Base-by-base conservation (phyloP, 352 stramenopile species). In the Globisporangium perplexum region DNA sequence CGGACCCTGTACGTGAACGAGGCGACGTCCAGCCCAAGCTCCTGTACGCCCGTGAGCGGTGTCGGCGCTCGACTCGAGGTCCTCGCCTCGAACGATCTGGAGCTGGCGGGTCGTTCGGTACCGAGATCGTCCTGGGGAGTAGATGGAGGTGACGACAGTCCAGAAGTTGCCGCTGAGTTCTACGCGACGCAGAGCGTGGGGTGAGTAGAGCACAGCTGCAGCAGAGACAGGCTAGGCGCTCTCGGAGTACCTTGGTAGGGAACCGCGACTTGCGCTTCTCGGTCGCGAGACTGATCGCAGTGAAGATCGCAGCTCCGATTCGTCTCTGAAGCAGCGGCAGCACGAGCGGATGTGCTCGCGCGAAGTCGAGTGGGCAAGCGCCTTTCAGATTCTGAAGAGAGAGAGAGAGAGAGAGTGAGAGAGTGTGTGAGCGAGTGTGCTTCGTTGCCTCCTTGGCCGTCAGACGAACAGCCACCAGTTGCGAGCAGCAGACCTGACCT, bases 21-120 rank as follows among this genome's bases (percentile, higher is more conserved):
- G 8, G 65, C 68, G 47, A 90, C 63, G 52, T 85, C 72, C 23
- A 90, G 55, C 5, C 79, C 77, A 12, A 90, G 69, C 18, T 62
- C 54, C 22, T 80, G 53, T 10, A 90, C 61, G 14, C 72, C 66
- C 18, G 69, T 73, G 22, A 85, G 69, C 39, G 45, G 56, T 41
- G 60, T 59, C 18, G 24, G 20, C 30, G 45, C 38, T 55, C 49
- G 47, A 51, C 52, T 55, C 44, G 43, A 14, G 49, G 35, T 33
- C 46, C 38, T 39, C 41, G 28, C 64, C 4, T 6, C 24, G 20
- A 59, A 39, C 12, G 30, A 20, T 23, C 26, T 48, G 15, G 11
- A 31, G 33, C 30, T 52, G 5, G 30, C 14, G 11, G 26, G 17
- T 1, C 47, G 14, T 7, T 31, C n/a, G 5, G 17, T 12, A 17